These are phyloP conservation scores for Vaccinium corymbosum DNA, from an alignment of 148 eudicot genomes.

Conservation along the genomic window DNA sequence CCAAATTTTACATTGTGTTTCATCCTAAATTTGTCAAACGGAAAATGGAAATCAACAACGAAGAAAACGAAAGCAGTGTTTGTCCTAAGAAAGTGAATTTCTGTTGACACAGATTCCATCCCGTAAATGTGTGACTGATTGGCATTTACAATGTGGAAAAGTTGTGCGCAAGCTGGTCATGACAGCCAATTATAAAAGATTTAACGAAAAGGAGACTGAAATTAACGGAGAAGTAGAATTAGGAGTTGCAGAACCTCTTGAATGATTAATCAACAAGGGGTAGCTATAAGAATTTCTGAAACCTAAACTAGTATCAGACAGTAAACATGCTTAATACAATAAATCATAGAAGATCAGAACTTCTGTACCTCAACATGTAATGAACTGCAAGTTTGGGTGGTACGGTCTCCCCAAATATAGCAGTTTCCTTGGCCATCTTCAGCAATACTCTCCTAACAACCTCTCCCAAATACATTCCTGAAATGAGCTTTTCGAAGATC, in stretches of 20 bases:
- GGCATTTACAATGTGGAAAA: too few relatives aligned
- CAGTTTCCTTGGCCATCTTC: slow-evolving; percentile 52
- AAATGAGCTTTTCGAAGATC: slow-evolving; percentile 50
- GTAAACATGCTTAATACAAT: not conserved
- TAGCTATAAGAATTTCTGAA: not conserved
- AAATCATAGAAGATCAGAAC: not conserved
- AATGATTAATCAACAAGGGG: not conserved
- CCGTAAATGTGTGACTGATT: not conserved
- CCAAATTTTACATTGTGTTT: not conserved
- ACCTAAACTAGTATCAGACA: not conserved
- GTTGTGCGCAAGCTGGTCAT: too few relatives aligned
- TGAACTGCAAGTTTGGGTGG: slow-evolving; percentile 45
- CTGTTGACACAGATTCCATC: not conserved
- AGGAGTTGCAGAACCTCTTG: not conserved
- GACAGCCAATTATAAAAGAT: too few relatives aligned
- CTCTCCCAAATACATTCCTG: slow-evolving; percentile 59
- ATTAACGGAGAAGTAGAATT: too few relatives aligned
- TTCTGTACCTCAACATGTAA: slow-evolving; percentile 32
- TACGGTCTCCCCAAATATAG: slow-evolving; percentile 41
- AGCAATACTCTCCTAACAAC: slow-evolving; percentile 52
- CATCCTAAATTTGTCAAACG: not conserved
- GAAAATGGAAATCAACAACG: not conserved
- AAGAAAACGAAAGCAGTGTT: not conserved
- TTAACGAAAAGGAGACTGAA: too few relatives aligned
- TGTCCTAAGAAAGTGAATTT: not conserved